Conservation (phyloP, 768 basidiomycete species). For the Suillus lakei region DNA sequence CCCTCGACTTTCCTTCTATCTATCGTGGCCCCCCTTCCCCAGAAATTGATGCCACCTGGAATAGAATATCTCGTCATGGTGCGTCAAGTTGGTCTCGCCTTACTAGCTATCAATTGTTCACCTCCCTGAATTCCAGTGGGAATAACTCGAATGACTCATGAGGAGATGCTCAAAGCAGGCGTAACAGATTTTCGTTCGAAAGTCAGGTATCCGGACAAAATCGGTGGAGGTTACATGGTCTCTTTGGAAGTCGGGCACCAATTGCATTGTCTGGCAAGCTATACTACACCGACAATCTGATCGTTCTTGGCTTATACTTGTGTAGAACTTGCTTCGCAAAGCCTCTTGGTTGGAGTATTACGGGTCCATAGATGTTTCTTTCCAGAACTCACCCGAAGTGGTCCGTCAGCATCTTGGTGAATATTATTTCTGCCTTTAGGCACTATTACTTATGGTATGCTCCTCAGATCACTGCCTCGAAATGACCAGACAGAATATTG, state of each 20-base stretch:
- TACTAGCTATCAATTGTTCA: background rate
- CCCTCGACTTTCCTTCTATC: conserved; percentile 9
- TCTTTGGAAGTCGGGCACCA: conserved; percentile 16
- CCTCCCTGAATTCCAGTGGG: conserved; percentile 7
- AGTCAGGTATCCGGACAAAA: conserved; percentile 13
- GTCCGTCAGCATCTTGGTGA: conserved; percentile 12
- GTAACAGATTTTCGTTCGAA: conserved; percentile 5
- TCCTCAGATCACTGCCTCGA: conserved; percentile 16
- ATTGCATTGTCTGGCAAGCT: conserved; percentile 13
- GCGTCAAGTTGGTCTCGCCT: background rate
- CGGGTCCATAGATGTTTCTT: conserved; percentile 6
- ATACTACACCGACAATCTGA: background rate
- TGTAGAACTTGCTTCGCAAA: conserved; percentile 16
- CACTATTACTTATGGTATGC: background rate
- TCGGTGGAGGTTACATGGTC: conserved; percentile 14
- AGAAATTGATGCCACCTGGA: conserved; percentile 18
- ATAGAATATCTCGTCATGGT: conserved; percentile 10
- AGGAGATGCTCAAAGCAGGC: conserved; percentile 14
- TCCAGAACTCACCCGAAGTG: conserved; percentile 1
- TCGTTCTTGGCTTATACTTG: background rate
- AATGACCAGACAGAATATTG: conserved; percentile 14
- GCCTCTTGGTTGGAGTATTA: conserved; percentile 16
- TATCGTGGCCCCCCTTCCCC: conserved; percentile 15
- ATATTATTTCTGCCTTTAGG: background rate
- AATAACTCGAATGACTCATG: conserved; percentile 3